phyloP scores from a whole-genome alignment of 345 rosid species.

The Eutrema japonicum region DNA sequence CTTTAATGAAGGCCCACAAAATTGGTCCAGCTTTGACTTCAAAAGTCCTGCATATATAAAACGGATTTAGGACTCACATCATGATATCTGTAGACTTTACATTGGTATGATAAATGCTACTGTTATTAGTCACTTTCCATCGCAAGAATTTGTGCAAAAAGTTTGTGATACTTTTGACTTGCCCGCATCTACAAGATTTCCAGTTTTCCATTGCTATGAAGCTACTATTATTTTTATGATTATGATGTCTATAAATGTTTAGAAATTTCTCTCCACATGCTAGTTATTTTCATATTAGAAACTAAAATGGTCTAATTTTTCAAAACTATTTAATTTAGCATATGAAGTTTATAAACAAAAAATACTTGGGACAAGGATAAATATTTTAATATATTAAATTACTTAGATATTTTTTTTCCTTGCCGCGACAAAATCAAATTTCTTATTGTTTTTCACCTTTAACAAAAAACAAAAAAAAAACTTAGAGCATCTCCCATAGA shows the following conservation, averaged over 20 bases:
- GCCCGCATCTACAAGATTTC: neutral
- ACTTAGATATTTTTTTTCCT: neutral
- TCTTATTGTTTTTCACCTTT: too few relatives aligned
- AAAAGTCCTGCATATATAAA: neutral
- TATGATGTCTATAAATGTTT: slow-evolving; percentile 1
- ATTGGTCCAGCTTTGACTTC: neutral
- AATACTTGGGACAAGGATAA: neutral
- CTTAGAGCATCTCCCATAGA: too few relatives aligned
- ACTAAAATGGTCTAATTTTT: neutral
- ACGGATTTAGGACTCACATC: neutral
- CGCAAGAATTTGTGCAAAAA: neutral
- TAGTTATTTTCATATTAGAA: neutral
- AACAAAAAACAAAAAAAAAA: too few relatives aligned
- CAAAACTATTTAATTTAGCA: neutral
- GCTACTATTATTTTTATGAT: neutral
- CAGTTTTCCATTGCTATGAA: neutral
- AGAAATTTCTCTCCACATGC: neutral
- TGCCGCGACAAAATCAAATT: slow-evolving; percentile 2
- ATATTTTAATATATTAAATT: neutral
- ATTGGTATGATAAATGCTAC: neutral
- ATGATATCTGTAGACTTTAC: neutral
- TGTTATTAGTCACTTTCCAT: slow-evolving; percentile 11
- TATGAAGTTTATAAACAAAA: neutral
- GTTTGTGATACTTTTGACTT: slow-evolving; percentile 26
- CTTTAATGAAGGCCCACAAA: neutral